Base-by-base conservation (phyloP, 2,329 filamentous ascomycete genomes). In the Ceratocystis cacaofunesta region DNA sequence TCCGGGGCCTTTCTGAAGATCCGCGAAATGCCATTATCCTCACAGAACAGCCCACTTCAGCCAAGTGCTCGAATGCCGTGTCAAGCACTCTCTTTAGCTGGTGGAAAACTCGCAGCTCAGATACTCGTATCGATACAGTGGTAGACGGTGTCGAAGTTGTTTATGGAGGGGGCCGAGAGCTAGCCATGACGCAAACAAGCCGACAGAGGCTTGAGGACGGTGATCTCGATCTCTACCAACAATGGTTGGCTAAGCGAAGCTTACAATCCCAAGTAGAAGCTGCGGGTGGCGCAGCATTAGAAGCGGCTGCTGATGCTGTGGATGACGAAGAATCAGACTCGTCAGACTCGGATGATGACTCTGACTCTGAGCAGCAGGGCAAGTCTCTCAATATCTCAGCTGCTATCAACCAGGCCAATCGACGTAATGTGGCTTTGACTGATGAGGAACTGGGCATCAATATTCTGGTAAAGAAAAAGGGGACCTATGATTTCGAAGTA, bases 361-460 rank as follows among this genome's bases (percentile, higher is more conserved):
- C 90, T 0, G 92, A 96, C 68, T 85, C 86, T 30, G 90, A 95
- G 71, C 89, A 95, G 68, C 92, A 96, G 75, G 92, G 92, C 67
- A 91, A 92, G 72, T 89, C 91, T 5, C 78, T 99, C 44, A 97
- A 95, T 69, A 86, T 94, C 5, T 92, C 92, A 0, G 87, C 90
- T 0, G 89, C 90, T 0, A 80, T 96, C 70, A 89, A 88, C 7
- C 90, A 96, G 74, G 85, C 88, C 7, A 87, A 86, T 69, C 85
- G 90, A 68, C 92, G 90, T 73, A 96, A 96, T 74, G 83, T 92
- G 28, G 89, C 89, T 0, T 79, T 95, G 48, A 92, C 85, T 64
- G 92, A 96, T 70, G 90, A 92, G 69, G 94, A 97, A 70, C 80
- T 97, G 2, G 94, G 94, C 19, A 85, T 97, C 69, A 96, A 95